Evolutionary conservation across 228 moss, liverwort and hornwort species (phyloP).

Genomic region (Sphagnum magellanicum): DNA sequence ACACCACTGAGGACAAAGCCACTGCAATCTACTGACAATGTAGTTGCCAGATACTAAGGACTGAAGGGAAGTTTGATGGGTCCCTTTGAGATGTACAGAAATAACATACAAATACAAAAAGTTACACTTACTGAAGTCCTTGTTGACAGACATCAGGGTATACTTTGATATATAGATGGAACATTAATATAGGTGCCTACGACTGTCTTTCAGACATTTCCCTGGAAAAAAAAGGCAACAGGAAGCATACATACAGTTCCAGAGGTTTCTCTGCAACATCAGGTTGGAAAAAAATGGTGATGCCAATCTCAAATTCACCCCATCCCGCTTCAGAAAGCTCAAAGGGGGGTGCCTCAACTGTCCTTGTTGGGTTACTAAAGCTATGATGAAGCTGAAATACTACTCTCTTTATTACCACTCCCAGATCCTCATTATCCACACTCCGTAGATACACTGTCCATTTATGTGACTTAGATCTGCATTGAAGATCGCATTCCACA

Average conservation of each 20-base stretch:
- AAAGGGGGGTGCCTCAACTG: constrained; percentile 85
- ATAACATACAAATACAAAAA: too few relatives aligned
- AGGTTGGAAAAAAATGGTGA: constrained; percentile 80
- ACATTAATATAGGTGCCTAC: too few relatives aligned
- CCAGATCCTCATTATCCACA: constrained; percentile 80
- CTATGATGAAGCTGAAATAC: constrained; percentile 95
- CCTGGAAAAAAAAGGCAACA: too few relatives aligned
- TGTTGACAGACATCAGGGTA: too few relatives aligned
- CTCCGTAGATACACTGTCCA: constrained; percentile 96
- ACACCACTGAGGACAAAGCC: too few relatives aligned
- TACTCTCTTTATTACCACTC: constrained; percentile 73
- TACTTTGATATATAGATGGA: too few relatives aligned
- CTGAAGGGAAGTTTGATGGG: too few relatives aligned
- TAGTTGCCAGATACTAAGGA: too few relatives aligned
- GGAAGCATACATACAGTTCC: constrained; percentile 56
- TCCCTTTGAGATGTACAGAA: too few relatives aligned
- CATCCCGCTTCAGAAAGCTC: constrained; percentile 91
- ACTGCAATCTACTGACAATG: too few relatives aligned
- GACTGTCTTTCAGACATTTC: too few relatives aligned
- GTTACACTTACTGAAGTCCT: too few relatives aligned
- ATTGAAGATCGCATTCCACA: background rate
- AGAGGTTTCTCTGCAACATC: constrained; percentile 84
- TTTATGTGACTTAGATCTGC: constrained; percentile 89
- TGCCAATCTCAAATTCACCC: constrained; percentile 99
- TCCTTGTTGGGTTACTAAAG: constrained; percentile 81